Percentiles rank a stretch among this genome's conserved stretches.
phyloP scores from a whole-genome alignment of 208 protist species.

The Herpetomonas samuelpessoai region DNA sequence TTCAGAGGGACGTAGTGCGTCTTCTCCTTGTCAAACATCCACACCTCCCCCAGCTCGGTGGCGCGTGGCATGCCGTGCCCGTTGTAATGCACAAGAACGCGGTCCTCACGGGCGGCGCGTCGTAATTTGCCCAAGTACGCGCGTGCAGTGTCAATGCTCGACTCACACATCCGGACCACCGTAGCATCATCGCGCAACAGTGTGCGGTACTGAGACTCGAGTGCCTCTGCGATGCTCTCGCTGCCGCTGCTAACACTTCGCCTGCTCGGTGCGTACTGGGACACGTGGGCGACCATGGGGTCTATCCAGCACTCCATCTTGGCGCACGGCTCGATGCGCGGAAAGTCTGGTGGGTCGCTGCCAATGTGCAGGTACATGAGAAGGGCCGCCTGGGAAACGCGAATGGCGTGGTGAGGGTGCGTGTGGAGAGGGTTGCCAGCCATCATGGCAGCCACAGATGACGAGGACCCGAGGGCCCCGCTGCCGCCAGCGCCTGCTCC shows the following conservation, averaged over 20 bases:
- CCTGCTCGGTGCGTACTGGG: constrained; percentile 29
- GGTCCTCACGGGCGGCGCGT: constrained; percentile 80
- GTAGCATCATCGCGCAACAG: constrained; percentile 40
- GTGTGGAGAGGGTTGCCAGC: too few relatives aligned
- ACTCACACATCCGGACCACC: constrained; percentile 90
- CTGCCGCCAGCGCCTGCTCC: constrained; percentile 11
- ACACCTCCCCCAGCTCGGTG: constrained; percentile 97
- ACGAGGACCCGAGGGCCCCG: constrained; percentile 12
- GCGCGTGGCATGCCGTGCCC: constrained; percentile 98
- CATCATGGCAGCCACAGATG: constrained; percentile 14
- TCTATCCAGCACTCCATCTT: constrained; percentile 97
- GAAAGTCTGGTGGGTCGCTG: constrained; percentile 97
- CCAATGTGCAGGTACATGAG: constrained; percentile 98
- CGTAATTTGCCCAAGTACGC: constrained; percentile 77
- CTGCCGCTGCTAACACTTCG: constrained; percentile 29
- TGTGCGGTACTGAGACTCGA: constrained; percentile 93
- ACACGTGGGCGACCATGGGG: constrained; percentile 66
- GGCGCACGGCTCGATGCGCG: constrained; percentile 95
- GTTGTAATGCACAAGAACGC: constrained; percentile 99
- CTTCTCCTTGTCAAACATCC: constrained; percentile 97
- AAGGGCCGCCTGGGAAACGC: constrained; percentile 83
- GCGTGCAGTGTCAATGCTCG: constrained; percentile 93
- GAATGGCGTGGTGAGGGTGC: constrained; percentile 23
- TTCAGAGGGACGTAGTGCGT: constrained; percentile 99
- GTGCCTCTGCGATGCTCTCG: constrained; percentile 91